Evolutionary conservation across 1,284 basidiomycete genomes (phyloP).

Genomic region (Coniferiporia weirii): DNA sequence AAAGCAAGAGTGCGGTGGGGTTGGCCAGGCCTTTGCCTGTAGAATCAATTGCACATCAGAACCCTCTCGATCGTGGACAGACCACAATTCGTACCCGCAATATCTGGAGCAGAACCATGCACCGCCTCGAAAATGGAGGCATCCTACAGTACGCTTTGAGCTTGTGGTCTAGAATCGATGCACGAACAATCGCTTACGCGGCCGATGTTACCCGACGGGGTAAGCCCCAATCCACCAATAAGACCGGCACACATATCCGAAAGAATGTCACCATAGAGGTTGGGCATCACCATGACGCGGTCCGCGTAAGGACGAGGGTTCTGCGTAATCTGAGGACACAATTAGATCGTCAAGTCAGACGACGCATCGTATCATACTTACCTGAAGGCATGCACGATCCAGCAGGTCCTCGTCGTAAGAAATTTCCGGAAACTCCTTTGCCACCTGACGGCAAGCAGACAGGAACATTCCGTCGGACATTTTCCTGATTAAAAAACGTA

Average conservation of each 20-base stretch:
- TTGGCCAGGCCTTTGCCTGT: slow-evolving; percentile 94
- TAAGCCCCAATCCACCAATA: slow-evolving; percentile 96
- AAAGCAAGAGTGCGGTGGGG: slow-evolving; percentile 93
- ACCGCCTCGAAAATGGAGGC: slow-evolving; percentile 99
- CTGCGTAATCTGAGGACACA: slow-evolving; percentile 63
- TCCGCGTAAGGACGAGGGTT: slow-evolving; percentile 94
- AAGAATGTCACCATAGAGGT: slow-evolving; percentile 95
- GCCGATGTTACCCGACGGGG: slow-evolving; percentile 98
- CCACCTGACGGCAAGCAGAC: slow-evolving; percentile 93
- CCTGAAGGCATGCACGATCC: slow-evolving; percentile 94
- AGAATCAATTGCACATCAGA: slow-evolving; percentile 27
- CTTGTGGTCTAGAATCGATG: background rate
- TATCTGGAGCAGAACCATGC: slow-evolving; percentile 92
- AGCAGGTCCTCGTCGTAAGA: slow-evolving; percentile 96
- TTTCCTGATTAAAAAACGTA: slow-evolving; percentile 57
- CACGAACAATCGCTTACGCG: slow-evolving; percentile 41
- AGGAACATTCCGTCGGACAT: slow-evolving; percentile 99
- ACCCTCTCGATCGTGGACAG: slow-evolving; percentile 1
- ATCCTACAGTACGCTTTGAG: slow-evolving; percentile 49
- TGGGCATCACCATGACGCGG: slow-evolving; percentile 99
- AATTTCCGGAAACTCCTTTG: slow-evolving; percentile 94
- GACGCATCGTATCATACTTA: slow-evolving; percentile 27
- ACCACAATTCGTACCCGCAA: slow-evolving; percentile 51
- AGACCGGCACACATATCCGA: slow-evolving; percentile 99
- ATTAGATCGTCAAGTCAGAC: background rate